phyloP scores from a whole-genome alignment of 805 yeast genomes.

The Saccharomyces kudriavzevii region DNA sequence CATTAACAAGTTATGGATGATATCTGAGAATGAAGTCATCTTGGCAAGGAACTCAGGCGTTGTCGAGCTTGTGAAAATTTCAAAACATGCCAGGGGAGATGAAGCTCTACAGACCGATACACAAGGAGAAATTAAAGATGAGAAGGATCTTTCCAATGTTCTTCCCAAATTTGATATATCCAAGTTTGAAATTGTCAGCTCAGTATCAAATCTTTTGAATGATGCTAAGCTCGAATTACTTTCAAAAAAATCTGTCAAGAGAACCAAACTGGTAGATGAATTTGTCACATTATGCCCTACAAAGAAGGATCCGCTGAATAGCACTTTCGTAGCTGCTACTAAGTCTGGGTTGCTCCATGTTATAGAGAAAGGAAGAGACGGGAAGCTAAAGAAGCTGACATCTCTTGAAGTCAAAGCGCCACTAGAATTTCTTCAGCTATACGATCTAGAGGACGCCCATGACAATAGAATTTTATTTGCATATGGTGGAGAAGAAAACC shows the following conservation, averaged over 20 bases:
- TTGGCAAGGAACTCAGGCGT: constrained; percentile 42
- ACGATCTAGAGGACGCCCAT: constrained; percentile 36
- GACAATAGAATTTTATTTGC: constrained; percentile 42
- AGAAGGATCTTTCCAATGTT: background rate
- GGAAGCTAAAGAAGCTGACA: constrained; percentile 9
- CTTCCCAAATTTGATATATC: constrained; percentile 15
- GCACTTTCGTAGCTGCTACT: constrained; percentile 29
- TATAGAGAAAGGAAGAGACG: constrained; percentile 14
- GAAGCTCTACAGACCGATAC: background rate
- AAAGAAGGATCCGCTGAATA: constrained; percentile 10
- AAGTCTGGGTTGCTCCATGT: constrained; percentile 32
- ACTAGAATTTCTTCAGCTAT: constrained; percentile 38
- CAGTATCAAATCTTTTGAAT: constrained; percentile 17
- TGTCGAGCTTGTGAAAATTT: constrained; percentile 34
- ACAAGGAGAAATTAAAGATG: background rate
- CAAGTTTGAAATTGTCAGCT: constrained; percentile 16
- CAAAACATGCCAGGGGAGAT: constrained; percentile 16
- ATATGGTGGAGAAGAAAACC: constrained; percentile 75
- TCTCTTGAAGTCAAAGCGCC: constrained; percentile 37
- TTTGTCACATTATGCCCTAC: constrained; percentile 31
- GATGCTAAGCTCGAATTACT: constrained; percentile 16
- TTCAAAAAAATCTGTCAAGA: constrained; percentile 21
- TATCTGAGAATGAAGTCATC: constrained; percentile 32
- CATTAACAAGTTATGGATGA: constrained; percentile 31
- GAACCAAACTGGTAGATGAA: constrained; percentile 30